A percentile compares a stretch with the other conserved stretches of the same genome.
Evolutionary conservation across 768 basidiomycete genomes (phyloP).

Genomic region (Hemileccinum impolitum): DNA sequence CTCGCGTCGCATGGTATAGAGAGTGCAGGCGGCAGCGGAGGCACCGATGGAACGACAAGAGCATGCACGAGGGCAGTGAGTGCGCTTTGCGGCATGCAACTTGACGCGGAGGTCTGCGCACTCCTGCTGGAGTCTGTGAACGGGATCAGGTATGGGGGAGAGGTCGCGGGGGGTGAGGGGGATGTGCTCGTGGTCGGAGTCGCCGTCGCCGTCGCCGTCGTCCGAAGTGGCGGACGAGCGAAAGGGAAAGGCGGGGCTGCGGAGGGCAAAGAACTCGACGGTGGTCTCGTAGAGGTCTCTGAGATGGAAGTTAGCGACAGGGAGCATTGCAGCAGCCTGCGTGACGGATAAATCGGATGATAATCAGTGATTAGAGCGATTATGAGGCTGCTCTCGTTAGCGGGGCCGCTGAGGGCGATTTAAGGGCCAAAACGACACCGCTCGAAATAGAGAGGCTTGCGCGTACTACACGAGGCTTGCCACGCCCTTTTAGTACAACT

Average conservation of each 20-base stretch:
- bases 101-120: constrained; percentile 45
- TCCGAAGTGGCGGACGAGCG: constrained; percentile 14
- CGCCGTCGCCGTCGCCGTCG: constrained; percentile 30
- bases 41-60: constrained; percentile 32
- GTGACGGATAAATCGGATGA: constrained; percentile 38
- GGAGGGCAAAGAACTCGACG: constrained; percentile 56
- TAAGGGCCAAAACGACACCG: constrained; percentile 1
- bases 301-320: constrained; percentile 46
- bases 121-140: constrained; percentile 37
- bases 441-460: constrained; percentile 13
- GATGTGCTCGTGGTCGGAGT: constrained; percentile 25
- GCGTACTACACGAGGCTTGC: constrained; percentile 10
- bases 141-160: constrained; percentile 40
- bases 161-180: constrained; percentile 30
- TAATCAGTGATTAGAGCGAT: constrained; percentile 34
- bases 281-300: constrained; percentile 50
- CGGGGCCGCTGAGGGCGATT: not conserved
- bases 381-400: not conserved
- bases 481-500: constrained; percentile 1
- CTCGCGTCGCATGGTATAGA: constrained; percentile 47
- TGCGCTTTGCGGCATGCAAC: constrained; percentile 35
- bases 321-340: constrained; percentile 36
- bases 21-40: constrained; percentile 42
- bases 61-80: constrained; percentile 30
- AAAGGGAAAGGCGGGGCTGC: constrained; percentile 30